These are phyloP conservation scores for Aciculosporium take DNA, from an alignment of 2,329 filamentous ascomycete species.

Conservation along the genomic window DNA sequence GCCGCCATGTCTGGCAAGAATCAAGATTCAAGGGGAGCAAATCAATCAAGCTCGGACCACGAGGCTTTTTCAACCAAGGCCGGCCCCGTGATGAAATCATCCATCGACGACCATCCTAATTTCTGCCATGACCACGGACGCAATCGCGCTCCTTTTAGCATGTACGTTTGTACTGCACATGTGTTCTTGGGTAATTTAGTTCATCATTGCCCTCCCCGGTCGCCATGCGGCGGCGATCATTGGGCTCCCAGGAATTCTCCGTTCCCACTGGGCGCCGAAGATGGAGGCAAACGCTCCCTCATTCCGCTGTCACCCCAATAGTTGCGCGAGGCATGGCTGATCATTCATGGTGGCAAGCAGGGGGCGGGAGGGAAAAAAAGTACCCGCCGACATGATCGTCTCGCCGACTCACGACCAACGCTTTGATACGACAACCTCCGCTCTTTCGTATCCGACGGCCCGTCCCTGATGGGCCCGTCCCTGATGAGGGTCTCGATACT, in stretches of 20 bases:
- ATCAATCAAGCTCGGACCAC: not conserved
- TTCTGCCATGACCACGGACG: not conserved
- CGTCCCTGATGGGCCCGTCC: slow-evolving; percentile 3
- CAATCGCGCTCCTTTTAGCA: no score
- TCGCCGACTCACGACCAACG: slow-evolving; percentile 1
- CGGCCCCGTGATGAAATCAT: not conserved
- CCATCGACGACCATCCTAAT: not conserved
- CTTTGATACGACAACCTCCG: not conserved
- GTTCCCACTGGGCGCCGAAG: not conserved
- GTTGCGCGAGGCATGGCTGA: not conserved
- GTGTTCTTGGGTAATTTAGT: not conserved
- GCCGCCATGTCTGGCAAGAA: slow-evolving; percentile 3
- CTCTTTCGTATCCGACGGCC: slow-evolving; percentile 4
- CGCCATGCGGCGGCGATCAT: not conserved
- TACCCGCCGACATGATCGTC: not conserved
- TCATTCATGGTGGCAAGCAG: not conserved
- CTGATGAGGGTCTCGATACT: slow-evolving; percentile 1
- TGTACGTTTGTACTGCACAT: no score
- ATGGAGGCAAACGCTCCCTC: not conserved
- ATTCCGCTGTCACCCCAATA: not conserved
- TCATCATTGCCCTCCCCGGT: no score
- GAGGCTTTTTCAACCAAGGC: no score
- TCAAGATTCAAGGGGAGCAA: not conserved
- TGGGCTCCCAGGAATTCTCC: not conserved
- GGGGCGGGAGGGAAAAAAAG: not conserved